Evolutionary conservation across 305 asterid species (phyloP).

Genomic region (Fraxinus floribunda): DNA sequence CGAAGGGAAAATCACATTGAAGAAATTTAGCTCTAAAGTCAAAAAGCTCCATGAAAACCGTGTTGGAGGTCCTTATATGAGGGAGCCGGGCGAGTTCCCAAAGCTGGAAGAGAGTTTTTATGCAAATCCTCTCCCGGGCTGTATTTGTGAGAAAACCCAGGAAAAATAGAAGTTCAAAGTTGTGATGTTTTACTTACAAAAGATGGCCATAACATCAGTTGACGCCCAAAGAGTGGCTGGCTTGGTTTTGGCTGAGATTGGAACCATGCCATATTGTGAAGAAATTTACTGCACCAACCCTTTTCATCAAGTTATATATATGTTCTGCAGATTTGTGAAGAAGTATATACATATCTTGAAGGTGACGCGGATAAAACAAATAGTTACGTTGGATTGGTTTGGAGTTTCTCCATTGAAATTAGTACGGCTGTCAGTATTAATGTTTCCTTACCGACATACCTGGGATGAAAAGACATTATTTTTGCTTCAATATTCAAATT

Average conservation of each 20-base stretch:
- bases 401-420: conserved; percentile 26
- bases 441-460: neutral
- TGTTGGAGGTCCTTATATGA: conserved; percentile 74
- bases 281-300: conserved; percentile 15
- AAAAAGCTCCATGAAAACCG: conserved; percentile 70
- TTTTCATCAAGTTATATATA: neutral
- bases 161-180: conserved; percentile 32
- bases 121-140: conserved; percentile 92
- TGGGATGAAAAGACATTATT: conserved; percentile 8
- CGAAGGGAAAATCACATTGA: conserved; percentile 70
- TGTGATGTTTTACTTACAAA: conserved; percentile 13
- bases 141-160: conserved; percentile 68
- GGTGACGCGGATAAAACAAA: conserved; percentile 13
- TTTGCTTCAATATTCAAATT: neutral
- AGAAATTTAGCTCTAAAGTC: conserved; percentile 73
- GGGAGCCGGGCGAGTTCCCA: conserved; percentile 84
- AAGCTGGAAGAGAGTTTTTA: conserved; percentile 94
- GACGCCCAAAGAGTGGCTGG: conserved; percentile 13
- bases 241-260: conserved; percentile 4
- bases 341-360: conserved; percentile 12
- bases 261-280: neutral
- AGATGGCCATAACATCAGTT: neutral
- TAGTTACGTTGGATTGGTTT: conserved; percentile 21
- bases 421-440: conserved; percentile 22
- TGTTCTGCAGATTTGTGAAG: conserved; percentile 24